A percentile compares a stretch with the other conserved stretches of the same genome.
Evolutionary conservation across 257 asterid genomes (phyloP).

Genomic region (Solanum clarkiae): DNA sequence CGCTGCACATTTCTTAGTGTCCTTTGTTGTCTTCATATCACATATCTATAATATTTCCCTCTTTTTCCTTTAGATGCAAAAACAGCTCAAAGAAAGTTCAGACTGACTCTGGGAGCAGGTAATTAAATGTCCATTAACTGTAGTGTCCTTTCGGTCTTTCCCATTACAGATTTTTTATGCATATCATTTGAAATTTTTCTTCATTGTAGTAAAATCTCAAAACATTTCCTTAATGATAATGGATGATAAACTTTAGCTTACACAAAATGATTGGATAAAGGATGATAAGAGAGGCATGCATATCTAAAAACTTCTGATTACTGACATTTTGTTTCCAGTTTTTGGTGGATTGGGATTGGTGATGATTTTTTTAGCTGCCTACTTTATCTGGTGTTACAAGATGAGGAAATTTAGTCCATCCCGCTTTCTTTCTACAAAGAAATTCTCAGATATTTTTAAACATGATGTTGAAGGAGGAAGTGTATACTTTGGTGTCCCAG

Average conservation of each 20-base stretch:
- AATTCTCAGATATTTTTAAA: neutral
- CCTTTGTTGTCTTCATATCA: neutral
- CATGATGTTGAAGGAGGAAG: neutral
- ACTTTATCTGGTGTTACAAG: neutral
- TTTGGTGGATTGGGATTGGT: neutral
- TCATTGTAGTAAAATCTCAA: neutral
- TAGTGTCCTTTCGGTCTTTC: neutral
- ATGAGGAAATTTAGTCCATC: neutral
- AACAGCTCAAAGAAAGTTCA: neutral
- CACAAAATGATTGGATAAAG: neutral
- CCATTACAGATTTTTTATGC: neutral
- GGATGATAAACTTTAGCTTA: neutral
- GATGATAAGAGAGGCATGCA: too few relatives aligned
- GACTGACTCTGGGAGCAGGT: neutral
- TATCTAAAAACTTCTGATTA: neutral
- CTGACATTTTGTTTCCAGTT: neutral
- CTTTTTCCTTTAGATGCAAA: neutral
- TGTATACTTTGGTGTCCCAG: neutral
- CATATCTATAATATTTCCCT: neutral
- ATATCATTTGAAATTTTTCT: neutral
- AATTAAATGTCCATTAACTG: neutral
- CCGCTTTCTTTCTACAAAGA: neutral
- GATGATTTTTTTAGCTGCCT: neutral
- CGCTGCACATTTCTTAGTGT: neutral
- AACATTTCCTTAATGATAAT: neutral